Evolutionary conservation across 2,329 filamentous ascomycete species (phyloP).

Genomic region (Hymenoscyphus repandus): DNA sequence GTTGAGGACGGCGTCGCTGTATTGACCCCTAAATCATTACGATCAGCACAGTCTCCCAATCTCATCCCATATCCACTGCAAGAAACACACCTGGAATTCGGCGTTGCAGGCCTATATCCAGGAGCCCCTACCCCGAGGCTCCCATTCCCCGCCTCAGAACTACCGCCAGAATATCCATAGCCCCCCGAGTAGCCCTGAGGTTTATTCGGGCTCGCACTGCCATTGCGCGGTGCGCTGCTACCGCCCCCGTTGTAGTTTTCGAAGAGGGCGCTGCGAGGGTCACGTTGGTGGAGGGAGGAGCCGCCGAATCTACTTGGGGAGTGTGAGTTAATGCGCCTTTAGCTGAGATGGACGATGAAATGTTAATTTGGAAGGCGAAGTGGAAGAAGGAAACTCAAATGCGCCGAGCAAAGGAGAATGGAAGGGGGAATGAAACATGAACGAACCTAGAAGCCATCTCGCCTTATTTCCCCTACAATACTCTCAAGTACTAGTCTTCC

Average conservation of each 20-base stretch:
- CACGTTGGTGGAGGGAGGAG: slow-evolving; percentile 67
- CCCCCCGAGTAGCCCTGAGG: slow-evolving; percentile 48
- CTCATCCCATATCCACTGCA: background rate
- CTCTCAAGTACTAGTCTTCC: background rate
- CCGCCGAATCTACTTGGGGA: slow-evolving; percentile 52
- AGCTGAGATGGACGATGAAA: no score
- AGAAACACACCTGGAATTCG: slow-evolving; percentile 56
- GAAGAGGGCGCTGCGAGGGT: slow-evolving; percentile 69
- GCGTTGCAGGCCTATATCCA: slow-evolving; percentile 62
- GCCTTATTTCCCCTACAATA: background rate
- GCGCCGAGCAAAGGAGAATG: background rate
- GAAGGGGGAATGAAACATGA: no score
- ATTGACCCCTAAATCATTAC: slow-evolving; percentile 63
- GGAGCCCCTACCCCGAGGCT: slow-evolving; percentile 21
- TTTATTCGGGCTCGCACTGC: slow-evolving; percentile 37
- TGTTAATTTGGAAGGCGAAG: background rate
- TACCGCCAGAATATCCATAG: slow-evolving; percentile 29
- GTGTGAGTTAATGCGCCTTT: background rate
- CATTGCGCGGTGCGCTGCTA: slow-evolving; percentile 20
- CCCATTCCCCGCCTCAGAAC: slow-evolving; percentile 24
- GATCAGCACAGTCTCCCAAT: slow-evolving; percentile 1
- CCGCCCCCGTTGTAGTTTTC: slow-evolving; percentile 63
- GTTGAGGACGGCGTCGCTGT: slow-evolving; percentile 84
- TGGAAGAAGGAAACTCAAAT: background rate
- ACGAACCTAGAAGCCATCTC: background rate